phyloP scores from a whole-genome alignment of 169 alveolate species.

The Plasmodium sp. region DNA sequence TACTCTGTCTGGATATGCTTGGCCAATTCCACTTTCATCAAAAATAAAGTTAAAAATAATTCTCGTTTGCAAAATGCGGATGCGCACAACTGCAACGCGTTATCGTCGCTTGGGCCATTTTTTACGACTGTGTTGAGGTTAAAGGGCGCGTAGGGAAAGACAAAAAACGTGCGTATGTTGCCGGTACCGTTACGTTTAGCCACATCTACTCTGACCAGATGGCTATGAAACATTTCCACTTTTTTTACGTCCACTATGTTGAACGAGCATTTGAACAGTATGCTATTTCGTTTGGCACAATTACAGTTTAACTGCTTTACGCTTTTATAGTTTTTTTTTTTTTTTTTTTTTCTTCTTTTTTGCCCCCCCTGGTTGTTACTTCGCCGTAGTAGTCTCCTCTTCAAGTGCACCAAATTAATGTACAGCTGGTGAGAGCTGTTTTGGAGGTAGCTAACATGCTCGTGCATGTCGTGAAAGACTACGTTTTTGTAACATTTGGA shows the following conservation, averaged over 20 bases:
- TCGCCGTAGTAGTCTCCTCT: constrained; percentile 1
- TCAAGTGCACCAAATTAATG: neutral
- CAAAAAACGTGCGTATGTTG: constrained; percentile 6
- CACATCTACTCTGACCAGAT: constrained; percentile 27
- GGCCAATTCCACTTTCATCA: neutral
- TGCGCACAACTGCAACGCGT: neutral
- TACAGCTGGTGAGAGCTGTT: constrained; percentile 28
- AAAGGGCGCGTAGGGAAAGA: constrained; percentile 23
- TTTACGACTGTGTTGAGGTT: constrained; percentile 7
- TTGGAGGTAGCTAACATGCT: constrained; percentile 20
- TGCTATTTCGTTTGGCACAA: constrained; percentile 2
- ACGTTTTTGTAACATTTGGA: constrained; percentile 8
- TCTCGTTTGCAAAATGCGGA: constrained; percentile 11
- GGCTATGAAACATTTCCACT: constrained; percentile 42
- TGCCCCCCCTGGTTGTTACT: neutral
- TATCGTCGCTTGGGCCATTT: neutral
- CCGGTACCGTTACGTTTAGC: neutral
- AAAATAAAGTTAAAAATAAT: constrained; percentile 4
- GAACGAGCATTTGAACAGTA: neutral
- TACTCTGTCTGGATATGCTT: constrained; percentile 18
- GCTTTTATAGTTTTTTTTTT: constrained; percentile 3
- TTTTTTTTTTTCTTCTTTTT: neutral
- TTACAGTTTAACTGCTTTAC: neutral
- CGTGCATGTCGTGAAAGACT: constrained; percentile 25
- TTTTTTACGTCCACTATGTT: constrained; percentile 17